Evolutionary conservation across 805 yeast species (phyloP).

Genomic region (Yarrowia bubula): DNA sequence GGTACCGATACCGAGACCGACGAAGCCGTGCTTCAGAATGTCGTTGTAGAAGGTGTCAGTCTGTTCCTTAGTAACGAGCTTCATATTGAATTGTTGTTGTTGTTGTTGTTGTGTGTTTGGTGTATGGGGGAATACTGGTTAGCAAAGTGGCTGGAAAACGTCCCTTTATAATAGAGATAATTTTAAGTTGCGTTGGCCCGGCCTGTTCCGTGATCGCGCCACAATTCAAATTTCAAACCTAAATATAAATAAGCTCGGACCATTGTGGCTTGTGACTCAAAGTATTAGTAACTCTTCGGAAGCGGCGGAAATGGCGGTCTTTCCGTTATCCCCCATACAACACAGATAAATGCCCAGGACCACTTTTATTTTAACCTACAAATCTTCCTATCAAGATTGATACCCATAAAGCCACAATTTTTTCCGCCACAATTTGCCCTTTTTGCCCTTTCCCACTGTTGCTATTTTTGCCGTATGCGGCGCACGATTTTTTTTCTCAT

Average conservation of each 20-base stretch:
- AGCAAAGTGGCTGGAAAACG: constrained; percentile 14
- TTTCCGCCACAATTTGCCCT: neutral
- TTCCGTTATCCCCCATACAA: neutral
- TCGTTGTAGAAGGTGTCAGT: constrained; percentile 60
- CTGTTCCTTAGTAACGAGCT: constrained; percentile 64
- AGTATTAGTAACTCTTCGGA: constrained; percentile 3
- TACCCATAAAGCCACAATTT: neutral
- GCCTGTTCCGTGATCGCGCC: constrained; percentile 26
- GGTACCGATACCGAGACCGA: constrained; percentile 60
- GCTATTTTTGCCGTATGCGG: constrained; percentile 18
- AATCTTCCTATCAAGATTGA: neutral
- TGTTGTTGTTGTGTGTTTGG: neutral
- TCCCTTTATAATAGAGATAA: neutral
- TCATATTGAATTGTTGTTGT: constrained; percentile 49
- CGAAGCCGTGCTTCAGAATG: constrained; percentile 57
- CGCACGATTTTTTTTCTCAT: neutral
- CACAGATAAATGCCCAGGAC: neutral
- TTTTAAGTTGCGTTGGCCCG: constrained; percentile 21
- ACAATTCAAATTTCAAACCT: neutral
- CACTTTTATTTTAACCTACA: neutral
- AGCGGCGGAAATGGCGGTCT: constrained; percentile 12
- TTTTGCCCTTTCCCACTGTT: neutral
- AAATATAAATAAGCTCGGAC: neutral
- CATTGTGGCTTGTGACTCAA: constrained; percentile 24
- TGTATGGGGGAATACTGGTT: neutral